phyloP scores from a whole-genome alignment of 1,139 yeast genomes.

The Suhomyces taliae region DNA sequence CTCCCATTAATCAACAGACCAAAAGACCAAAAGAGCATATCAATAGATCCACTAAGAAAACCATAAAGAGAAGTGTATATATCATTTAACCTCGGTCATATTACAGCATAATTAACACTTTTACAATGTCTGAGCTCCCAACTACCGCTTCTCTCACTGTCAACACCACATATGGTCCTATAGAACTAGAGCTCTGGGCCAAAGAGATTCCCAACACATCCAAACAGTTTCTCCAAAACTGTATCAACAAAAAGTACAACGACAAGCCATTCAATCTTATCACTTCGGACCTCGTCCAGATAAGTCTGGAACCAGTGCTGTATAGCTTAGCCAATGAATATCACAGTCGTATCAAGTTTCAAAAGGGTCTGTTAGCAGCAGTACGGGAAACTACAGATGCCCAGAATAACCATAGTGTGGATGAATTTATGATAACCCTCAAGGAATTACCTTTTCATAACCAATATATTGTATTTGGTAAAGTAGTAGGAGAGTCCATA shows the following conservation, averaged over 20 bases:
- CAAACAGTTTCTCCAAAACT: conserved; percentile 48
- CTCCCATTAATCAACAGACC: no score
- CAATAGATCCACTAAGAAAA: no score
- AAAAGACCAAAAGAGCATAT: no score
- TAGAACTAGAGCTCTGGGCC: conserved; percentile 70
- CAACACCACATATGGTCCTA: conserved; percentile 58
- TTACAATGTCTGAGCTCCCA: conserved; percentile 46
- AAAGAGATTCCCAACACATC: conserved; percentile 61
- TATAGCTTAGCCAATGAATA: conserved; percentile 43
- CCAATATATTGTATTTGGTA: conserved; percentile 60
- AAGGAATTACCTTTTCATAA: conserved; percentile 46
- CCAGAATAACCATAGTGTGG: conserved; percentile 38
- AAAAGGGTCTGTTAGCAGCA: conserved; percentile 59
- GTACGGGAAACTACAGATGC: conserved; percentile 30
- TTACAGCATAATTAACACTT: no score
- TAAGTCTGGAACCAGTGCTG: conserved; percentile 20
- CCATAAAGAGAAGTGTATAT: no score
- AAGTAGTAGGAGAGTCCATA: conserved; percentile 59
- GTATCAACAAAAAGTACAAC: conserved; percentile 44
- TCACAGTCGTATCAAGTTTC: conserved; percentile 55
- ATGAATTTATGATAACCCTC: conserved; percentile 55
- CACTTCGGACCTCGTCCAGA: conserved; percentile 40
- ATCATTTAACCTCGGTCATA: no score
- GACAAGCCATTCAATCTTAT: conserved; percentile 44
- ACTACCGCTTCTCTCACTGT: conserved; percentile 62